Evolutionary conservation across 1,284 basidiomycete genomes (phyloP).

Genomic region (Coniferiporia sulphurascens): DNA sequence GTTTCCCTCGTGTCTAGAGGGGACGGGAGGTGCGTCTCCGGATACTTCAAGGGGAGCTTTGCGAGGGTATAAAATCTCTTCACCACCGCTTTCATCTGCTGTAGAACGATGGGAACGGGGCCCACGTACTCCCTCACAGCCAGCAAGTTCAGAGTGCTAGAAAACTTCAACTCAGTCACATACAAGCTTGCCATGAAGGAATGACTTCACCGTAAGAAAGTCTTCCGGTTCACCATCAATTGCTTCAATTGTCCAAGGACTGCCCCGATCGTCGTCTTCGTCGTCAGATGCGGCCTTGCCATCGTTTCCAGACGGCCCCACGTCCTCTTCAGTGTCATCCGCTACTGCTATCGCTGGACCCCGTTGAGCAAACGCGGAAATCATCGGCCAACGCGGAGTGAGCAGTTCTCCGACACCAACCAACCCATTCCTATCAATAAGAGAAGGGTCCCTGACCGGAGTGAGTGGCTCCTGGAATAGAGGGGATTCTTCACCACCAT

Average conservation of each 20-base stretch:
- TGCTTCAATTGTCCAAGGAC: conserved; percentile 84
- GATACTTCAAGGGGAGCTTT: conserved; percentile 38
- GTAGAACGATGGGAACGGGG: conserved; percentile 55
- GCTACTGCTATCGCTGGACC: conserved; percentile 27
- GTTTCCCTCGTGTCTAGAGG: neutral
- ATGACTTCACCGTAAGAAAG: conserved; percentile 44
- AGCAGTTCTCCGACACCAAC: conserved; percentile 96
- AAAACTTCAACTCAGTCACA: neutral
- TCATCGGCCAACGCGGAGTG: conserved; percentile 86
- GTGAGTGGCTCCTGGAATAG: conserved; percentile 50
- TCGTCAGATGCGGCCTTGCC: conserved; percentile 36
- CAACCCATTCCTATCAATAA: conserved; percentile 83
- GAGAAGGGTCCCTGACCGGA: conserved; percentile 73
- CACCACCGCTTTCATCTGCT: conserved; percentile 74
- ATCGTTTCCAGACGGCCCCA: conserved; percentile 26
- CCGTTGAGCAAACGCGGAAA: conserved; percentile 28
- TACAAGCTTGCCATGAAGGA: conserved; percentile 15
- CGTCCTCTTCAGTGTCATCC: conserved; percentile 37
- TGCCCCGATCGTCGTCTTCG: conserved; percentile 51
- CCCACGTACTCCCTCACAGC: conserved; percentile 24
- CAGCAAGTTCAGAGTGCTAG: neutral
- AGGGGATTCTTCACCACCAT: conserved; percentile 15
- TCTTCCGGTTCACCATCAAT: conserved; percentile 73
- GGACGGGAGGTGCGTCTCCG: conserved; percentile 24
- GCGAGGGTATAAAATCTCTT: conserved; percentile 79